Evolutionary conservation across 1,139 yeast species (phyloP), one percentile per base, ranked within the genome.

Genomic region (Blastobotrys illinoisensis): DNA sequence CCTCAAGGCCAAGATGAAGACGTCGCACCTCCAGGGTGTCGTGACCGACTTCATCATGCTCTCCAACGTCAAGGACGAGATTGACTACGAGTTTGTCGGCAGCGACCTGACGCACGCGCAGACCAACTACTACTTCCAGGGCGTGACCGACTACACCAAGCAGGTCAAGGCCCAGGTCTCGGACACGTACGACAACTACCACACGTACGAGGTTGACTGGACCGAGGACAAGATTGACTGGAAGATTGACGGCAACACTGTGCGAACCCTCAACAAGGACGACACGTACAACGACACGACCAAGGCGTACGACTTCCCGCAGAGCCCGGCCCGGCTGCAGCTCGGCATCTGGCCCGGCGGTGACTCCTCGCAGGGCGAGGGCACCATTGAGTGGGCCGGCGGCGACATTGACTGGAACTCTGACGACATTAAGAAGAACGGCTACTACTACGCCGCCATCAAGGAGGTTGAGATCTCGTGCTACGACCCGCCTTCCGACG

Each of bases 331-430:
- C 53, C 81, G 96, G 67, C 73, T 91, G 57, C 96, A 91, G 73
- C 74, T 88, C 54, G 89, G 96, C 9, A 70, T 91, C 60, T 91
- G 98, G 98, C 97, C 98, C 9, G 97, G 88, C 71, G 97, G 97
- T 59, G 80, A 76, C 60, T 72, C 82, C 20, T 63, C 76, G 52
- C 81, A 81, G 67, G 84, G 83, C 46, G 71, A 75, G 50, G 98
- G 98, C 70, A 91, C 97, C 28, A 78, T 85, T 61, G 86, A 80
- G 62, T 91, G 98, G 98, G 96, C 97, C 46, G 98, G 98, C 69
- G 98, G 97, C 68, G 73, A 65, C 13, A 81, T 90, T 56, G 80
- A 89, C 74, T 91, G 97, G 97, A 74, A 85, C 69, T 79, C 93
- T n/a, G 70, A 76, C 9, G 97, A 89, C 70, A 81, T 89, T 58